Evolutionary conservation across 352 stramenopile species (phyloP).

Genomic region (Phytophthora citrophthora): DNA sequence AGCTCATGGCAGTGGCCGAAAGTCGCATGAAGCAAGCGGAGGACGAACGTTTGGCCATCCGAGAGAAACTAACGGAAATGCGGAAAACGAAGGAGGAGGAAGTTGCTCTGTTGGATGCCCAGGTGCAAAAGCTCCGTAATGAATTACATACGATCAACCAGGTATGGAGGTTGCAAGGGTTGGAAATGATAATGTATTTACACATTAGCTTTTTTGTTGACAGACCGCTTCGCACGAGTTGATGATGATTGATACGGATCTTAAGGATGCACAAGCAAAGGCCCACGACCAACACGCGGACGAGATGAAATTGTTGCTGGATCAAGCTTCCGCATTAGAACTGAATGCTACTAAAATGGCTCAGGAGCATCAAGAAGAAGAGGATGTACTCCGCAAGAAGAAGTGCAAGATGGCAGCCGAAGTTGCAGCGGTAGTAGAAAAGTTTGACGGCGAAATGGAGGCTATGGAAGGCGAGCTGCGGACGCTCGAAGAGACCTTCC

Average conservation of each 20-base stretch:
- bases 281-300: conserved; percentile 79
- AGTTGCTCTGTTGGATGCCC: conserved; percentile 75
- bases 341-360: conserved; percentile 69
- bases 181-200: neutral
- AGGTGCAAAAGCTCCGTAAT: conserved; percentile 82
- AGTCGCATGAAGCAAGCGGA: conserved; percentile 83
- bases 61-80: conserved; percentile 79
- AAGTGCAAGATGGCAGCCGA: conserved; percentile 85
- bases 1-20: conserved; percentile 79
- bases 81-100: conserved; percentile 86
- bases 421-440: conserved; percentile 71
- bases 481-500: conserved; percentile 47
- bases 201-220: neutral
- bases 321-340: conserved; percentile 63
- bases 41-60: conserved; percentile 77
- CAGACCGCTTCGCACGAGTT: conserved; percentile 75
- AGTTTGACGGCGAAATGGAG: conserved; percentile 82
- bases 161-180: conserved; percentile 22
- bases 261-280: conserved; percentile 78
- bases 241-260: conserved; percentile 75
- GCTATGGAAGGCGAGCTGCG: conserved; percentile 62
- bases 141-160: conserved; percentile 81
- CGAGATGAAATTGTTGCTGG: conserved; percentile 75
- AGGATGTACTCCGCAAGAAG: conserved; percentile 80
- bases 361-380: conserved; percentile 84